Conservation (phyloP, 2,329 filamentous ascomycete species). For the Fusarium aywerte region DNA sequence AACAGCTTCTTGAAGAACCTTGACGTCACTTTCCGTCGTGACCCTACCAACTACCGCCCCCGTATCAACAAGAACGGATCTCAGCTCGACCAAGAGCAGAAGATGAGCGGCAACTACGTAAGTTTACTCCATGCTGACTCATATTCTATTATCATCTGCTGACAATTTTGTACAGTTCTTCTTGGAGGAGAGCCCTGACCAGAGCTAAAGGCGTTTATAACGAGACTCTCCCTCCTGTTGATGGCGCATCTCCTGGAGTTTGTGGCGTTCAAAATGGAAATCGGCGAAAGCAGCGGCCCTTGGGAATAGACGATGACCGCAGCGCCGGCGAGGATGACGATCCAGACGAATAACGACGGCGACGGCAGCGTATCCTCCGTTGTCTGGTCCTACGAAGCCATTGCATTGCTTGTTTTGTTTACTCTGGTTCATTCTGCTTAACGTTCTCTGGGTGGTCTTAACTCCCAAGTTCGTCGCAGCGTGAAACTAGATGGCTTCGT, state of each 20-base stretch:
- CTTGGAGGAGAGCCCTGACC: conserved; percentile 78
- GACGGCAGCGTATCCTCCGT: conserved; percentile 74
- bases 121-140: conserved; percentile 53
- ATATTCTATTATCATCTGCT: conserved; percentile 11
- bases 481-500: conserved; percentile 45
- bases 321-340: conserved; percentile 72
- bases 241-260: conserved; percentile 58
- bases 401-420: conserved; percentile 11
- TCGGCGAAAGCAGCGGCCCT: conserved; percentile 47
- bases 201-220: conserved; percentile 61
- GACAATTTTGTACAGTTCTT: conserved; percentile 75
- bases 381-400: conserved; percentile 66
- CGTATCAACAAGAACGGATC: conserved; percentile 98
- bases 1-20: conserved; percentile 97
- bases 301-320: conserved; percentile 56
- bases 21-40: conserved; percentile 97
- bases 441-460: background rate
- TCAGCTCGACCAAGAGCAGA: conserved; percentile 98
- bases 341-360: conserved; percentile 69
- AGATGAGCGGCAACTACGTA: conserved; percentile 90
- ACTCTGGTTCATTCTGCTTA: conserved; percentile 15
- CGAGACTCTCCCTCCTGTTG: conserved; percentile 48
- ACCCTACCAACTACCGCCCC: conserved; percentile 94
- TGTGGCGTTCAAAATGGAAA: conserved; percentile 61
- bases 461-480: background rate